Conservation (phyloP, 371 early-diverging fungal species). For the Amoeboradix gromovi region DNA sequence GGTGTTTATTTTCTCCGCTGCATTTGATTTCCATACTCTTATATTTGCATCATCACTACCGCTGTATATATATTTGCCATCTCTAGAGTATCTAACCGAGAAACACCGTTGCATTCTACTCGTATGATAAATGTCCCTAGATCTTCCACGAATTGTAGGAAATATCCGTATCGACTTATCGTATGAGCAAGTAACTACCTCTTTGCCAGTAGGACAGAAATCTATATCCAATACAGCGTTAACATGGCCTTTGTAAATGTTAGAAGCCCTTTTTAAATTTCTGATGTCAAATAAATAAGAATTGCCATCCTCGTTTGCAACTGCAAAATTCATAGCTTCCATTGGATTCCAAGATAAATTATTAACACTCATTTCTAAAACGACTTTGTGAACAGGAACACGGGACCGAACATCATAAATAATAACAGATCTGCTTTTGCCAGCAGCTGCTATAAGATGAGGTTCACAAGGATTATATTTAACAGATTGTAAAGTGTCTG, state of each 20-base stretch:
- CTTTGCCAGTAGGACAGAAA: constrained; percentile 88
- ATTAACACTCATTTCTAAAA: constrained; percentile 32
- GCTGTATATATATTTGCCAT: constrained; percentile 76
- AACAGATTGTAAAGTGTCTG: constrained; percentile 67
- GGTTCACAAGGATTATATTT: constrained; percentile 78
- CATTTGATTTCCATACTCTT: constrained; percentile 87
- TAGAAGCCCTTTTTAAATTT: constrained; percentile 44
- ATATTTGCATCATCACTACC: constrained; percentile 95
- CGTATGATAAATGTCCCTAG: constrained; percentile 88
- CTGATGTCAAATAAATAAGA: constrained; percentile 88
- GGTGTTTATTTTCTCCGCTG: constrained; percentile 44
- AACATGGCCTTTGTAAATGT: constrained; percentile 76
- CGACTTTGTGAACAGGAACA: constrained; percentile 40
- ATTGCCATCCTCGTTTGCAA: constrained; percentile 92
- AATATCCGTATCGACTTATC: constrained; percentile 85
- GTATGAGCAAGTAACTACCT: constrained; percentile 80
- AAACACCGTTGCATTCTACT: constrained; percentile 77
- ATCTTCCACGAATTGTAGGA: constrained; percentile 41
- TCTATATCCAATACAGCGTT: constrained; percentile 87
- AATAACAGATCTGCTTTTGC: constrained; percentile 67
- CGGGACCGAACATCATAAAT: constrained; percentile 66
- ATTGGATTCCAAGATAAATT: constrained; percentile 91
- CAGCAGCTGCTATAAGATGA: constrained; percentile 57
- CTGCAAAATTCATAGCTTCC: constrained; percentile 71
- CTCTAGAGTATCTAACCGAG: constrained; percentile 71